Percentiles rank a stretch among this genome's conserved stretches.
phyloP scores from a whole-genome alignment of 257 asterid species.

The Phtheirospermum japonicum region DNA sequence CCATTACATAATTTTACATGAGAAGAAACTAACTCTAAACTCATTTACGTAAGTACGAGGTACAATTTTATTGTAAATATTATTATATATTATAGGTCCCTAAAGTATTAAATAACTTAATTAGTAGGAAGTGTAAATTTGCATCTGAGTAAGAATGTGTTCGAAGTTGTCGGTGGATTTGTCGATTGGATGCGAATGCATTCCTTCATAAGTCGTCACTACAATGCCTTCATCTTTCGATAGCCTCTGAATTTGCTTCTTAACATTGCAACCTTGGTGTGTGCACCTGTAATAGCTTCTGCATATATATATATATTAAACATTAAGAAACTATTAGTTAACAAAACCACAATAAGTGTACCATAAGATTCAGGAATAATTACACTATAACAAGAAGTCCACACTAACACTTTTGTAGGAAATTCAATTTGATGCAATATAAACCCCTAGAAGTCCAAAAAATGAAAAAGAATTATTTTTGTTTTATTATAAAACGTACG shows the following conservation, averaged over 20 bases:
- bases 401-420: too few species aligned
- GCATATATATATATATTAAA: too few species aligned
- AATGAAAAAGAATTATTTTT: too few species aligned
- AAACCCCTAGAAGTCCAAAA: too few species aligned
- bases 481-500: too few species aligned
- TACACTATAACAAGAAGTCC: too few species aligned
- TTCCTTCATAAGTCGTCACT: constrained; percentile 87
- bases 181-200: constrained; percentile 76
- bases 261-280: constrained; percentile 79
- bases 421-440: too few species aligned
- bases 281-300: constrained; percentile 91
- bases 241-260: constrained; percentile 83
- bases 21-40: neutral
- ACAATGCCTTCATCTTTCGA: constrained; percentile 78
- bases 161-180: constrained; percentile 82
- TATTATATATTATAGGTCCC: too few species aligned
- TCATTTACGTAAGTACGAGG: neutral
- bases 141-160: constrained; percentile 79
- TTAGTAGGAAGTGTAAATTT: constrained; percentile 46
- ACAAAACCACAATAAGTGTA: too few species aligned
- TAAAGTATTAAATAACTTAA: neutral
- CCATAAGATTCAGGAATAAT: too few species aligned
- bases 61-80: neutral
- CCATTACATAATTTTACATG: constrained; percentile 3
- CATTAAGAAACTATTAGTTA: too few species aligned